phyloP scores from a whole-genome alignment of 331 rosid genomes.

The Quercus tomentella region DNA sequence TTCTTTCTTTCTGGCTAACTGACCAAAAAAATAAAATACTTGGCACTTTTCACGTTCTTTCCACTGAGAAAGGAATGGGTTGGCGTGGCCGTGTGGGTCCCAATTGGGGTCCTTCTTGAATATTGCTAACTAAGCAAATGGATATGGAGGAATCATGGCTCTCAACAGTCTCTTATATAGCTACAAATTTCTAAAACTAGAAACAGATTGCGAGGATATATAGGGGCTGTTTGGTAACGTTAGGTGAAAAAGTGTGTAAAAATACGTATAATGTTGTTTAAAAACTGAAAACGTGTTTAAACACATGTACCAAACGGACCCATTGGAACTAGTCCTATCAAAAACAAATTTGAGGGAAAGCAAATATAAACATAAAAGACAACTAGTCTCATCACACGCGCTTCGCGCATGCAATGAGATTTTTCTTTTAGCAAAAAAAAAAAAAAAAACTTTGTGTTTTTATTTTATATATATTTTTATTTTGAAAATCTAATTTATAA shows the following conservation, averaged over 20 bases:
- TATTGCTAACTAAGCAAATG: not conserved
- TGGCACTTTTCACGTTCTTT: conserved; percentile 8
- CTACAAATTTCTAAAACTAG: not conserved
- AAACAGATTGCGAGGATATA: not conserved
- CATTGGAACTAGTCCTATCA: not conserved
- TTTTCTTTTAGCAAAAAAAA: too few relatives aligned
- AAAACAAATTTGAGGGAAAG: not conserved
- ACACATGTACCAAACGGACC: too few relatives aligned
- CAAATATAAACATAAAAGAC: too few relatives aligned
- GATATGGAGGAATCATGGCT: not conserved
- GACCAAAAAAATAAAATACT: not conserved
- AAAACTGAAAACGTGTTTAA: too few relatives aligned
- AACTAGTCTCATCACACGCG: too few relatives aligned
- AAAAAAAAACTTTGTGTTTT: too few relatives aligned
- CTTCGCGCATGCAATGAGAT: too few relatives aligned
- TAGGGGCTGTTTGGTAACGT: too few relatives aligned
- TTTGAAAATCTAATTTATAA: too few relatives aligned
- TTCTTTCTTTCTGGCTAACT: not conserved
- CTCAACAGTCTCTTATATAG: not conserved
- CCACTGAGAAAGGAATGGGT: not conserved
- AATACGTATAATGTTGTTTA: too few relatives aligned
- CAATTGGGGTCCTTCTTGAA: not conserved
- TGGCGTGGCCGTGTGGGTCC: conserved; percentile 7
- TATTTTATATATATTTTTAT: too few relatives aligned
- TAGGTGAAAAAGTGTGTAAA: too few relatives aligned